Base-by-base conservation (phyloP, 164 flowering plant genomes). In the Annona squamosa region DNA sequence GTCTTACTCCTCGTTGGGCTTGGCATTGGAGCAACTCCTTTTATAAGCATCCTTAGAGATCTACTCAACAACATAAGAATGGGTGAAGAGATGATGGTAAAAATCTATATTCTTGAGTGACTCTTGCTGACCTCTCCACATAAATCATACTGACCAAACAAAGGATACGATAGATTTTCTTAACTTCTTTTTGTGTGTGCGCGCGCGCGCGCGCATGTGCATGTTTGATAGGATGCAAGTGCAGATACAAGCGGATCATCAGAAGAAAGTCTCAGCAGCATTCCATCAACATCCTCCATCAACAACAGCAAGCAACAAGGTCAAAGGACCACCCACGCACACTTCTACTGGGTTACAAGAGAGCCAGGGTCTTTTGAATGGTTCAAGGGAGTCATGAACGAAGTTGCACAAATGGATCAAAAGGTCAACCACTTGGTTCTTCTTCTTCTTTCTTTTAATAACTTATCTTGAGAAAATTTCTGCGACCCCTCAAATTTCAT, bases 1-100 rank as follows among this genome's bases (percentile, higher is more conserved):
- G 97, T 96, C 17, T 72, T 96, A 77, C 94, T 96, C 16, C 91
- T 96, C 0, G 95, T 96, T 6, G 99, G 99, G 44, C 91, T 93
- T 3, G 99, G 99, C 67, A 96, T 93, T 63, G 98, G 99, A 73
- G 99, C 99, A 16, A 96, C 99, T 1, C 99, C 99, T 79, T 96
- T 93, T 56, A 87, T 96, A 78, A 96, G 99, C 84, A 93, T 96
- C 69, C 92, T 96, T 18, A 85, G 82, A 76, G 97, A 96, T 85
- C 85, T 96, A 48, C 70, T 93, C 64, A 89, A 87, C 86, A 88
- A 79, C 78, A 77, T 90, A 62, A 84, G 81, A 81, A 63, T 82
- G 62, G 56, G 76, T 4, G 97, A 91, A 46, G 92, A 89, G 45
- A 87, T 77, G 70, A 79, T 62, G 82, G 97, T 92, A 87, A 66